Evolutionary conservation across 129 eudicot species (phyloP), one percentile per base, ranked within the genome.

Genomic region (Centrapalus pauciflorus): DNA sequence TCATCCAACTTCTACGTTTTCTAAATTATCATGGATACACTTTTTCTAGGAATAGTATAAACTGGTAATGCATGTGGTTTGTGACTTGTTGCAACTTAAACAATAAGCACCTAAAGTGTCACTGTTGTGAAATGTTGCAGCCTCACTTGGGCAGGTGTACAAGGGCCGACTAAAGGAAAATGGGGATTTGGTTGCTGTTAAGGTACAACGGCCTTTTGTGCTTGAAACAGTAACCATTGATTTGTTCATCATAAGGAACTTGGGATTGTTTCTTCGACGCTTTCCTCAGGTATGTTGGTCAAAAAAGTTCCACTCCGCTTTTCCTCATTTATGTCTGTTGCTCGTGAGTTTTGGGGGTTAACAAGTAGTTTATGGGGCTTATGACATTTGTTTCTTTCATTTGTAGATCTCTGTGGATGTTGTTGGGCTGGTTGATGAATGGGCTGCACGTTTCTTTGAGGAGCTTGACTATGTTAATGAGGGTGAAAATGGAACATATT

Each of bases 381-480:
- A 62, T 55, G 80, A 23, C 38, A 23, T 67, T 55, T 55, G 54
- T 66, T 75, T 32, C 16, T 23, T 37, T 2, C 24, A 12, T 51
- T 60, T 26, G 28, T 78, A 94, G 99, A 56, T 94, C 14, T 89
- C 99, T 11, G 45, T 94, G 77, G 99, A 94, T 77, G 95, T 94
- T 81, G 99, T 94, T 66, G 99, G 99, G n/a, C 79, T 94, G 84
- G 99, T 94, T 34, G 99, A 94, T 70, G 99, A 94, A 75, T 94
- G 99, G 99, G 99, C 99, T 64, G 99, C 99, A 7, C 97, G 99
- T 33, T 94, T 94, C 78, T 94, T 94, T 81, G 99, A 94, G 82
- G 99, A 94, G 80, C 99, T 94, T 66, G 99, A 94, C 81, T 94
- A 94, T 86, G 75, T 94, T 58, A 94, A 89, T 26, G 99, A 94